These are phyloP conservation scores for Dittrichia graveolens DNA, from an alignment of 129 eudicot genomes.

Conservation along the genomic window DNA sequence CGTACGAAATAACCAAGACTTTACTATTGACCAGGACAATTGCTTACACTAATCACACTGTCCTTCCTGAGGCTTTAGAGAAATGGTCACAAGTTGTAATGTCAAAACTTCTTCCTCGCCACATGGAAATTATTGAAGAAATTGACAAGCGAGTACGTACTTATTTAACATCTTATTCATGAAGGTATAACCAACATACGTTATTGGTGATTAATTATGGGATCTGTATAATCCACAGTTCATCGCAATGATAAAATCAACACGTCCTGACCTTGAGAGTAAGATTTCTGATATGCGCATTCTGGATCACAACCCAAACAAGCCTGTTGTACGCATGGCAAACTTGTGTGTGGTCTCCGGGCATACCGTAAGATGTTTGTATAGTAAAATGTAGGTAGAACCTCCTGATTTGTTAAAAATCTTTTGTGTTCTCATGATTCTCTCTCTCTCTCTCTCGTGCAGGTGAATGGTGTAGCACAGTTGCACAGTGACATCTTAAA, in stretches of 20 bases:
- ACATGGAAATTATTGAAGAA: conserved; percentile 97
- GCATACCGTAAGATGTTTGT: conserved; percentile 65
- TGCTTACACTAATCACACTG: conserved; percentile 98
- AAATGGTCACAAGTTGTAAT: conserved; percentile 97
- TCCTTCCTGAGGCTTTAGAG: conserved; percentile 97
- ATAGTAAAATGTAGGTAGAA: background rate
- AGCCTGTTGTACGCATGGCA: conserved; percentile 99
- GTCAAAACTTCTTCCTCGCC: conserved; percentile 99
- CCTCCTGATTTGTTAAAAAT: background rate
- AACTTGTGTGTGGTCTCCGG: conserved; percentile 97
- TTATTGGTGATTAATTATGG: conserved; percentile 13
- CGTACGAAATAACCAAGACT: conserved; percentile 21
- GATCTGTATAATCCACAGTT: conserved; percentile 52
- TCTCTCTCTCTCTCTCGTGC: conserved; percentile 25
- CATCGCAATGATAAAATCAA: conserved; percentile 64
- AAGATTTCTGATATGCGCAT: conserved; percentile 71
- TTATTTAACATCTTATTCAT: conserved; percentile 9
- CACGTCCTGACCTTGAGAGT: conserved; percentile 81
- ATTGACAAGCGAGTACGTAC: conserved; percentile 79
- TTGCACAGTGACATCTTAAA: conserved; percentile 94
- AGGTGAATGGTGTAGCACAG: conserved; percentile 99
- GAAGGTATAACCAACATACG: background rate
- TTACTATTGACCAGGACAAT: conserved; percentile 64
- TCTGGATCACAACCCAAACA: conserved; percentile 83
- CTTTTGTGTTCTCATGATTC: background rate